Evolutionary conservation across 2,329 filamentous ascomycete genomes (phyloP).

Genomic region (Colletotrichum tamarilloi): DNA sequence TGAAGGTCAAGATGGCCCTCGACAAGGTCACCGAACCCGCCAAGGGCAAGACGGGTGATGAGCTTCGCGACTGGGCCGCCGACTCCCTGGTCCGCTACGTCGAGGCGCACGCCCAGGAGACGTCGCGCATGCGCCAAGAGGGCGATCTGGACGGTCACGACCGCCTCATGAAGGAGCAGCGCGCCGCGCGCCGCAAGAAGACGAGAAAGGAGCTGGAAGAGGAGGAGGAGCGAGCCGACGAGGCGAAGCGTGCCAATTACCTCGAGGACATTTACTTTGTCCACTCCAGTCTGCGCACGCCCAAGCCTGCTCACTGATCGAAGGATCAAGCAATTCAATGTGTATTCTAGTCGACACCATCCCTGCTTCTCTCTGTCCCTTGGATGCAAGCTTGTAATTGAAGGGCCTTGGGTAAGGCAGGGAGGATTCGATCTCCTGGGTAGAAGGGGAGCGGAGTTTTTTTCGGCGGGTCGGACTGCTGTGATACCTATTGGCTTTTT

Average conservation of each 20-base stretch:
- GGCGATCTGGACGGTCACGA: slow-evolving; percentile 14
- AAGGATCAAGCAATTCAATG: not conserved
- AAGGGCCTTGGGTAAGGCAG: no score
- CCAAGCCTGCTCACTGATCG: slow-evolving; percentile 16
- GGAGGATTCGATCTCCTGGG: not conserved
- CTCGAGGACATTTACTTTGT: slow-evolving; percentile 31
- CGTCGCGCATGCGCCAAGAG: slow-evolving; percentile 16
- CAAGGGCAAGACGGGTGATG: slow-evolving; percentile 22
- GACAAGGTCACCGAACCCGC: slow-evolving; percentile 9
- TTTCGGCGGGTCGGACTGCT: slow-evolving; percentile 15
- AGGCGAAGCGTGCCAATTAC: slow-evolving; percentile 30
- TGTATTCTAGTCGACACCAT: not conserved
- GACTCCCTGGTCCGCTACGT: slow-evolving; percentile 28
- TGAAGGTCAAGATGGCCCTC: slow-evolving; percentile 58
- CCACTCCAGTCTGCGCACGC: slow-evolving; percentile 22
- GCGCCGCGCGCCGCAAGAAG: not conserved
- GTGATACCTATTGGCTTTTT: slow-evolving; percentile 27
- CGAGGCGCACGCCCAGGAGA: slow-evolving; percentile 44
- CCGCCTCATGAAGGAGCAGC: slow-evolving; percentile 23
- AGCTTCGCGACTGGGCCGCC: slow-evolving; percentile 30
- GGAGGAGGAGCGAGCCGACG: slow-evolving; percentile 25
- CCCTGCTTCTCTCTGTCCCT: not conserved
- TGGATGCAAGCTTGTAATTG: not conserved
- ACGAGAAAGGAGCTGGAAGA: slow-evolving; percentile 25
- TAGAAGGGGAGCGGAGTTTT: slow-evolving; percentile 15